Evolutionary conservation across 2,329 filamentous ascomycete genomes (phyloP), one percentile per base, ranked within the genome.

Genomic region (Teratosphaeria zuluensis): DNA sequence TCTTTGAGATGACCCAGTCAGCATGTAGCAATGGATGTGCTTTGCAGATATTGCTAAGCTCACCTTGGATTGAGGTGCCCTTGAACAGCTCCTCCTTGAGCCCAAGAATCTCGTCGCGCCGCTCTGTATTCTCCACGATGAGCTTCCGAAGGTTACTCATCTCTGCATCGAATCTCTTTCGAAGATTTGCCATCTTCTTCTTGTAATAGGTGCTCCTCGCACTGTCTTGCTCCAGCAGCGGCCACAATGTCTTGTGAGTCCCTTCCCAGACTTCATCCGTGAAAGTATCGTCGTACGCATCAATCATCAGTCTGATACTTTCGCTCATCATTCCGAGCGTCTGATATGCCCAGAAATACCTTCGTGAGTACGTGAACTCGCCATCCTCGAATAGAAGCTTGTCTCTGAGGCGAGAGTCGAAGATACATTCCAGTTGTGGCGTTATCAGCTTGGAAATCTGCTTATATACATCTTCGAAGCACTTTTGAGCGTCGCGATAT

Each of bases 321-420:
- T 82, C 80, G 64, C 83, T 84, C 64, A 85, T 79, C 35, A 82
- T 80, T 38, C 80, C 81, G 3, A 84, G 76, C 2, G 82, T 82
- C 69, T 84, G 83, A 64, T 80, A 84, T 0, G 55, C 82, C 78
- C 82, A 85, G 66, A 85, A 85, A 65, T 85, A 85, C 16, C 82
- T 77, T 0, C 81, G 75, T 16, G 81, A 83, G 71, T 82, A 84
- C 1, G 82, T 85, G 64, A 84, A 85, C 57, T 81, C 71, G 56
- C 77, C 75, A 65, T 85, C 83, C 67, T 86, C 83, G 63, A 85
- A 85, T 1, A 85, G 75, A 0, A 84, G 75, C 62, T 79, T 78
- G 69, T 84, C 82, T 12, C 83, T 76, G 4, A 84, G 70, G 21
- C 76, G 74, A 46, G 75, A 74, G 61, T 84, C 75, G 64, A 85